These are phyloP conservation scores for Pyrenopolyporus hunteri DNA, from an alignment of 495 filamentous ascomycete genomes.

Conservation along the genomic window DNA sequence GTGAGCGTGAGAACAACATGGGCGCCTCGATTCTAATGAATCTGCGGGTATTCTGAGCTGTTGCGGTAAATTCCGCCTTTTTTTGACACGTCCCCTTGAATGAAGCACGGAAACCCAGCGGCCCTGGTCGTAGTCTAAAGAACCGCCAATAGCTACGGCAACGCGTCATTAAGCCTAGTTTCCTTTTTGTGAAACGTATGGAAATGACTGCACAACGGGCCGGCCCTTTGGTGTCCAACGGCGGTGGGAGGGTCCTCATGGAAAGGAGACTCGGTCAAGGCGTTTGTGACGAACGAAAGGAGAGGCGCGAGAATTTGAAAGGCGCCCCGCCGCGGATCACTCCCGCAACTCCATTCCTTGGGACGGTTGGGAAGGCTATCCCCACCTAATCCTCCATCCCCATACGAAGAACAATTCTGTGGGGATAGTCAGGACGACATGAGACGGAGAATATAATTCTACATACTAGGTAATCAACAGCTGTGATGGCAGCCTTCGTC, in stretches of 20 bases:
- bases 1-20: conserved; percentile 24
- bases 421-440: conserved; percentile 15
- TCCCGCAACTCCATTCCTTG: conserved; percentile 27
- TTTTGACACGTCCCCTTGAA: conserved; percentile 15
- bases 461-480: conserved; percentile 16
- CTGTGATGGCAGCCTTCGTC: conserved; percentile 9
- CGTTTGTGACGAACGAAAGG: conserved; percentile 14
- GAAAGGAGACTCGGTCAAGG: conserved; percentile 33
- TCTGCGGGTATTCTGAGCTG: neutral
- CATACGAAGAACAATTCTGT: conserved; percentile 32
- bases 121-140: too few species aligned
- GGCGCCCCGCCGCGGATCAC: conserved; percentile 25
- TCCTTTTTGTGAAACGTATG: conserved; percentile 2
- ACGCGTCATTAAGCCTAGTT: conserved; percentile 6
- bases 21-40: conserved; percentile 2
- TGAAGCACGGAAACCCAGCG: conserved; percentile 1
- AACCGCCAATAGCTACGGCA: conserved; percentile 9
- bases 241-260: conserved; percentile 1
- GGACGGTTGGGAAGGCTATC: conserved; percentile 8
- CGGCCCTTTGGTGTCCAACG: conserved; percentile 22
- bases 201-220: conserved; percentile 31
- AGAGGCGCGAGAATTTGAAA: conserved; percentile 3
- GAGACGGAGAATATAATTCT: conserved; percentile 27
- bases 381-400: conserved; percentile 26
- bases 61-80: conserved; percentile 29